A percentile compares a stretch with the other conserved stretches of the same genome.
Evolutionary conservation across 495 filamentous ascomycete genomes (phyloP).

Genomic region (Penicillium coffeae): DNA sequence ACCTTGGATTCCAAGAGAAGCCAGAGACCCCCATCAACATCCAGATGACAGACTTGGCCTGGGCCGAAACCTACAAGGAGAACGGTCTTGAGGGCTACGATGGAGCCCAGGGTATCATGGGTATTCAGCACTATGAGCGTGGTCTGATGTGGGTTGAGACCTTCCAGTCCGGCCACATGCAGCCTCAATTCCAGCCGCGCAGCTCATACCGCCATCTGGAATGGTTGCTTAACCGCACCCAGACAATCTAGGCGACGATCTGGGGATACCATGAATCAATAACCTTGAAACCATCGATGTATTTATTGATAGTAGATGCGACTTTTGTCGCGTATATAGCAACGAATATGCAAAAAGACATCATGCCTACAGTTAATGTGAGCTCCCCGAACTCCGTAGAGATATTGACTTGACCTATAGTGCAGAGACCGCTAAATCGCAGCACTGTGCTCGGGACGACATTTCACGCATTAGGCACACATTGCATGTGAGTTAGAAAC

Average conservation of each 20-base stretch:
- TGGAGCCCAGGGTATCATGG: slow-evolving; percentile 54
- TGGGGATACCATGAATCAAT: neutral
- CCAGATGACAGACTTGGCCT: slow-evolving; percentile 33
- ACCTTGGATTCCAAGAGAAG: slow-evolving; percentile 52
- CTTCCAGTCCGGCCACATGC: slow-evolving; percentile 60
- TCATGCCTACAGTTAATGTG: too few species aligned
- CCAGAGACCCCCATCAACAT: slow-evolving; percentile 39
- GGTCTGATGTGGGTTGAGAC: slow-evolving; percentile 66
- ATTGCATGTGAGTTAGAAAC: too few species aligned
- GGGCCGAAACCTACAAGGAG: slow-evolving; percentile 23
- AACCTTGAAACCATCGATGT: neutral
- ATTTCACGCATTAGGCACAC: too few species aligned
- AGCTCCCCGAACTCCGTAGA: too few species aligned
- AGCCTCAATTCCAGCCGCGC: slow-evolving; percentile 62
- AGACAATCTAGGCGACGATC: slow-evolving; percentile 7
- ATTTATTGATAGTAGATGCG: neutral
- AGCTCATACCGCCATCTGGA: slow-evolving; percentile 67
- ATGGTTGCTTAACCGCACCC: slow-evolving; percentile 61
- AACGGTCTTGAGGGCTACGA: slow-evolving; percentile 26
- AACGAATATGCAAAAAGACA: too few species aligned
- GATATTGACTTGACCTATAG: too few species aligned
- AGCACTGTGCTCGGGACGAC: too few species aligned
- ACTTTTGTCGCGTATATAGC: too few species aligned
- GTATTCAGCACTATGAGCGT: slow-evolving; percentile 63
- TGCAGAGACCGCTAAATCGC: too few species aligned